phyloP scores from a whole-genome alignment of 2,329 filamentous ascomycete species.

The Fusarium multiceps region DNA sequence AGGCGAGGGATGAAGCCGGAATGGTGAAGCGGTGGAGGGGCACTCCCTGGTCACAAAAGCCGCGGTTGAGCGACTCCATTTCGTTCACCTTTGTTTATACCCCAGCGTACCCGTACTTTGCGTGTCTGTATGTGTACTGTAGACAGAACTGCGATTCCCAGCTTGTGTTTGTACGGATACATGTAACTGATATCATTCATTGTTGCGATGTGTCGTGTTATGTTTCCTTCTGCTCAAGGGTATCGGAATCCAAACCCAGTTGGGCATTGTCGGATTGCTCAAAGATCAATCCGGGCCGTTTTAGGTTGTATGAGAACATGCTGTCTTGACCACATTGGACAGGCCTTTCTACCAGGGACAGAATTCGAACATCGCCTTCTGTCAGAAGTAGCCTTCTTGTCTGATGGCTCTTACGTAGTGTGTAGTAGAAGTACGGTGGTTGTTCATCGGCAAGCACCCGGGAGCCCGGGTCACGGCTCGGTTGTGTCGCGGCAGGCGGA shows the following conservation, averaged over 20 bases:
- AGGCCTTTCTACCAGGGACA: slow-evolving; percentile 15
- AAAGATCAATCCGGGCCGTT: slow-evolving; percentile 19
- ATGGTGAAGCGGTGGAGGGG: slow-evolving; percentile 39
- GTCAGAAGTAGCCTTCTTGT: background rate
- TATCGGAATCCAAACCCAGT: slow-evolving; percentile 26
- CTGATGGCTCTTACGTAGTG: slow-evolving; percentile 1
- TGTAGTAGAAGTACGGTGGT: background rate
- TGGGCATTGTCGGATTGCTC: slow-evolving; percentile 14
- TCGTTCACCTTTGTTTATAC: slow-evolving; percentile 31
- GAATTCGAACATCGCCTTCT: slow-evolving; percentile 5
- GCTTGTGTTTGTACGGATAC: background rate
- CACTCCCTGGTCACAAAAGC: slow-evolving; percentile 35
- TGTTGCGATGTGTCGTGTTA: background rate
- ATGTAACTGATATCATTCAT: slow-evolving; percentile 1
- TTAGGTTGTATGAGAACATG: slow-evolving; percentile 19
- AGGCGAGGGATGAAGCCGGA: slow-evolving; percentile 41
- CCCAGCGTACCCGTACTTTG: slow-evolving; percentile 8
- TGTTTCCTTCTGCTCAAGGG: slow-evolving; percentile 11
- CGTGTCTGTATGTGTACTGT: background rate
- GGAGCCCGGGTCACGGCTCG: slow-evolving; percentile 40
- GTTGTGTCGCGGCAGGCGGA: slow-evolving; percentile 35
- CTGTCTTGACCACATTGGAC: background rate
- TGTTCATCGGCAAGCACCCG: slow-evolving; percentile 38
- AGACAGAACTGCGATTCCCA: background rate
- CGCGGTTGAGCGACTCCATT: slow-evolving; percentile 29